Percentiles rank a stretch among this genome's conserved stretches.
These are phyloP conservation scores for Xanthoconium purpureum DNA, from an alignment of 768 basidiomycete species.

Conservation along the genomic window DNA sequence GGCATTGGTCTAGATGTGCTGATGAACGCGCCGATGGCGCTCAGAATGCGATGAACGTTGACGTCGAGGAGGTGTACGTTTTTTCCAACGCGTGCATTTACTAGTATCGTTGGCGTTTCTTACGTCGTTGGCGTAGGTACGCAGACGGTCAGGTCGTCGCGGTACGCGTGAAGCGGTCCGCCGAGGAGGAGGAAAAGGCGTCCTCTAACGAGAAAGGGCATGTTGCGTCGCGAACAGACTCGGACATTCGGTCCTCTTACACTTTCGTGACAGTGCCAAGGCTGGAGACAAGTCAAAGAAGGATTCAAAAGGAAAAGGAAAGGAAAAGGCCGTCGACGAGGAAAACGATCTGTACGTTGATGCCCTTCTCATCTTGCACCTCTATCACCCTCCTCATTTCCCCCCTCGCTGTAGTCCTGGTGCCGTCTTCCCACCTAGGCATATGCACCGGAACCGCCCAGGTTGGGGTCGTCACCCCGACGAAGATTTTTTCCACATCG, in stretches of 20 bases:
- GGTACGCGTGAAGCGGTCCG: not conserved
- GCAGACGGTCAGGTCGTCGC: not conserved
- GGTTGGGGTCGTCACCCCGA: constrained; percentile 9
- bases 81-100: too few species aligned
- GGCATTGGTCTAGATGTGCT: too few species aligned
- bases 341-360: not conserved
- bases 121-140: not conserved
- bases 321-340: not conserved
- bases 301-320: not conserved
- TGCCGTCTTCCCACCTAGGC: not conserved
- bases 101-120: too few species aligned
- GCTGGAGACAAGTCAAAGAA: not conserved
- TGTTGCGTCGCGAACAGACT: too few species aligned
- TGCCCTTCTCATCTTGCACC: too few species aligned
- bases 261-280: not conserved
- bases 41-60: too few species aligned
- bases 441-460: not conserved
- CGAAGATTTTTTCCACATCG: constrained; percentile 1
- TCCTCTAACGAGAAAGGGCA: too few species aligned
- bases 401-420: not conserved
- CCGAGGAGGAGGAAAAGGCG: not conserved
- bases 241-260: not conserved
- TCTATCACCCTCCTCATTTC: not conserved
- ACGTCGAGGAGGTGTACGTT: too few species aligned
- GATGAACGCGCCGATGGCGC: too few species aligned